Evolutionary conservation across 306 rosid species (phyloP).

Genomic region (Parietaria judaica): DNA sequence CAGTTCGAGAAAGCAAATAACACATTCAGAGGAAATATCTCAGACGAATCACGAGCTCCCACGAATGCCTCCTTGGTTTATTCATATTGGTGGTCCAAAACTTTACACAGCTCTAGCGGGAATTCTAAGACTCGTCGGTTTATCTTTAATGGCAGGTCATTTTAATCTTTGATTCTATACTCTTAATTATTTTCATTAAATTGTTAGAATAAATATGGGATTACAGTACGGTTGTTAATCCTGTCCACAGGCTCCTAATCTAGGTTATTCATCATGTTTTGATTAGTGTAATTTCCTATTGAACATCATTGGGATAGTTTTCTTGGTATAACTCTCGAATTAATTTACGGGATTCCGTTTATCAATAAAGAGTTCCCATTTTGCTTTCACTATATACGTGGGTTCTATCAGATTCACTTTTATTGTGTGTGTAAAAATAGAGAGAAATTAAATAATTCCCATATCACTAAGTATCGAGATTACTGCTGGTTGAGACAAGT

Average conservation of each 20-base stretch:
- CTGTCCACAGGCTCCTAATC: too few species aligned
- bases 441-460: too few species aligned
- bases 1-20: constrained; percentile 38
- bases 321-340: too few species aligned
- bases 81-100: constrained; percentile 50
- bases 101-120: constrained; percentile 73
- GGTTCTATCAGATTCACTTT: too few species aligned
- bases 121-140: constrained; percentile 77
- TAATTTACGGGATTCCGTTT: too few species aligned
- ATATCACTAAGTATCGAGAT: neutral
- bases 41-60: constrained; percentile 55
- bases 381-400: too few species aligned
- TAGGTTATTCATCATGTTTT: too few species aligned
- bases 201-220: neutral
- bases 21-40: constrained; percentile 20
- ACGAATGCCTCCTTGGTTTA: constrained; percentile 95
- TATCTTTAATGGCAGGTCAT: constrained; percentile 70
- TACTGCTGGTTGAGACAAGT: too few species aligned
- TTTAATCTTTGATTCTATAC: constrained; percentile 17
- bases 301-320: too few species aligned
- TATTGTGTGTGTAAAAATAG: too few species aligned
- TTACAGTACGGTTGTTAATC: neutral
- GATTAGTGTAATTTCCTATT: too few species aligned
- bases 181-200: neutral
- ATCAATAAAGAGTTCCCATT: too few species aligned